These are phyloP conservation scores for Phoenix dactylifera DNA, from an alignment of 176 grass and related monocot species.

Conservation along the genomic window DNA sequence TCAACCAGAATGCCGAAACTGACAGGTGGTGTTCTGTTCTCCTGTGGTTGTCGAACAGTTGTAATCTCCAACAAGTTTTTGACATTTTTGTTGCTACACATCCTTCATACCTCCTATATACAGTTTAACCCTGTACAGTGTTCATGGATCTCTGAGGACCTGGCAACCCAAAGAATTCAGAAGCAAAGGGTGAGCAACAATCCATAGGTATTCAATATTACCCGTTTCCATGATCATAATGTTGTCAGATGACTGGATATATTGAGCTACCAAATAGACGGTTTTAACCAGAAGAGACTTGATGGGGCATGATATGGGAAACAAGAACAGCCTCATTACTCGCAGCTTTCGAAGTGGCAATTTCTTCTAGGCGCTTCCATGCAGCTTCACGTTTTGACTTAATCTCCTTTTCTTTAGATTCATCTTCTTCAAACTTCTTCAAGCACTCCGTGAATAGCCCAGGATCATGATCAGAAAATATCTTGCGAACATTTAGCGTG, in stretches of 20 bases:
- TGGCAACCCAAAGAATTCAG: background rate
- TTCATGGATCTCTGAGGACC: background rate
- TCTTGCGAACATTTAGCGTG: conserved; percentile 78
- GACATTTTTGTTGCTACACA: background rate
- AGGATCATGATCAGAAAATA: conserved; percentile 82
- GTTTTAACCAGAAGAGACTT: conserved; percentile 13
- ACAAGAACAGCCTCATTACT: conserved; percentile 21
- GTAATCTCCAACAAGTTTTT: background rate
- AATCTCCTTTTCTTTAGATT: conserved; percentile 55
- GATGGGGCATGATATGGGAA: conserved; percentile 17
- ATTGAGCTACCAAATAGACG: no score
- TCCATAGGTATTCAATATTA: no score
- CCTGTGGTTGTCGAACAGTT: background rate
- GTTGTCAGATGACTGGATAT: no score
- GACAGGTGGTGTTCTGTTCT: background rate
- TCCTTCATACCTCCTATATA: conserved; percentile 6
- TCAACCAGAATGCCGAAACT: background rate
- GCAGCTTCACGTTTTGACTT: conserved; percentile 41
- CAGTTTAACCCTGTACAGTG: conserved; percentile 11
- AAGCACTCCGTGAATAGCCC: conserved; percentile 54
- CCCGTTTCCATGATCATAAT: no score
- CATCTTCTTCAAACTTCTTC: conserved; percentile 62
- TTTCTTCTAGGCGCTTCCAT: conserved; percentile 81
- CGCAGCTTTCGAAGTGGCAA: conserved; percentile 39
- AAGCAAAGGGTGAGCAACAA: background rate